Evolutionary conservation across 2,329 filamentous ascomycete species (phyloP), one percentile per base, ranked within the genome.

Genomic region (Pyricularia pennisetigena): DNA sequence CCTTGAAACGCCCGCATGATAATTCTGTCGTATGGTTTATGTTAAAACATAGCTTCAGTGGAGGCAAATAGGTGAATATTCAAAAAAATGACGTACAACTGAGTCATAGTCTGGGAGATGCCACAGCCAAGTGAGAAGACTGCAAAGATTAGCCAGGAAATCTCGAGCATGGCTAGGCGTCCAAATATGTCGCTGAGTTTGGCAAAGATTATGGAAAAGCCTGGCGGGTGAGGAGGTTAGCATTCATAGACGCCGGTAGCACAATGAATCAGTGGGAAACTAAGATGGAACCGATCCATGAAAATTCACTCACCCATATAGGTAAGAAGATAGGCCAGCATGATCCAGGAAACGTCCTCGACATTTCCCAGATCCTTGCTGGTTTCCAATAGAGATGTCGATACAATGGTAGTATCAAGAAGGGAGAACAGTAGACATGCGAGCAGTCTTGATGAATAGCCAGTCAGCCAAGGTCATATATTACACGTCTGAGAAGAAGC

Each of bases 1-100:
- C 86, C 86, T 69, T 88, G 86, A 16, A 88, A 82, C 0, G 84
- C 83, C 24, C 86, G 83, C 69, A 81, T 88, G 16, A 85, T 72
- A 65, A 89, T 88, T 1, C 86, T 88, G 65, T 14, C 0, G 62
- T 3, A 12, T 32, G 14, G n/a, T n/a, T 30, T 8, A 3, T n/a
- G 41, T 49, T 49, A 49, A 6, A 41, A 41, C 1, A 63, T 29
- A n/a, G n/a, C 23, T 35, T 62, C n/a, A n/a, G 6, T n/a, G 32
- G 0, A 29, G 10, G 3, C 41, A 14, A 26, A 20, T 24, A 24
- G 35, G 10, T n/a, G 3, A 1, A 5, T 26, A 23, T 8, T 62
- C 32, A 16, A 28, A 16, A 28, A 35, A n/a, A 49, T 26, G 16
- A 68, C 74, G 57, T 69, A 75, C 77, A 77, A 70, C 28, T 76